A percentile compares a stretch with the other conserved stretches of the same genome.
Conservation (phyloP, 2,329 filamentous ascomycete genomes). For the Raffaelea albimanens region DNA sequence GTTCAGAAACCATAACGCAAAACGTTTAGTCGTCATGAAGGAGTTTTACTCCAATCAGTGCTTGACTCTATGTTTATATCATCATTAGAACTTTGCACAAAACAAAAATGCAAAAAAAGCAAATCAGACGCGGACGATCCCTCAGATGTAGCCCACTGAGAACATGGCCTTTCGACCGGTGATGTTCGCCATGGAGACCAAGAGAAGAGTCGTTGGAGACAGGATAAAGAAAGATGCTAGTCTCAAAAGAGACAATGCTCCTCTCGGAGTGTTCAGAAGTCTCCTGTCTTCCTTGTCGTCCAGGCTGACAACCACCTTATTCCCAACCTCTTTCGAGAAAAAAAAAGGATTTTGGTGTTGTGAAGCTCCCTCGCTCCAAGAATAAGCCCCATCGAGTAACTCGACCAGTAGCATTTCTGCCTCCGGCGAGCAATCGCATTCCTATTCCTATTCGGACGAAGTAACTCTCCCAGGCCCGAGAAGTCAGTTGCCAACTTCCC, state of each 20-base stretch:
- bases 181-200: background rate
- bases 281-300: background rate
- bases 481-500: background rate
- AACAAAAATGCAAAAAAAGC: slow-evolving; percentile 30
- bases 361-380: slow-evolving; percentile 82
- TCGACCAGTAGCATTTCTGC: slow-evolving; percentile 27
- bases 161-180: background rate
- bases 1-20: slow-evolving; percentile 31
- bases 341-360: slow-evolving; percentile 2
- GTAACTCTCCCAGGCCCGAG: slow-evolving; percentile 46
- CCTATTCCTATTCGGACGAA: slow-evolving; percentile 92
- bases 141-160: background rate
- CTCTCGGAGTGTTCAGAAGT: slow-evolving; percentile 11
- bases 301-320: slow-evolving; percentile 19
- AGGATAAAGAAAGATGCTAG: background rate
- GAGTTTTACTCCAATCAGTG: slow-evolving; percentile 76
- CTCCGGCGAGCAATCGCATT: slow-evolving; percentile 83
- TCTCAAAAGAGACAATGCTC: background rate
- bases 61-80: slow-evolving; percentile 98
- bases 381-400: slow-evolving; percentile 99
- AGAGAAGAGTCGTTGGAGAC: background rate
- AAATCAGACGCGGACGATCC: slow-evolving; percentile 11
- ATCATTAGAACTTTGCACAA: slow-evolving; percentile 63
- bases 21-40: slow-evolving; percentile 30
- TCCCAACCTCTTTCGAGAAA: slow-evolving; percentile 23